These are phyloP conservation scores for Ophiostoma quercus DNA, from an alignment of 2,329 filamentous ascomycete species.

Conservation along the genomic window DNA sequence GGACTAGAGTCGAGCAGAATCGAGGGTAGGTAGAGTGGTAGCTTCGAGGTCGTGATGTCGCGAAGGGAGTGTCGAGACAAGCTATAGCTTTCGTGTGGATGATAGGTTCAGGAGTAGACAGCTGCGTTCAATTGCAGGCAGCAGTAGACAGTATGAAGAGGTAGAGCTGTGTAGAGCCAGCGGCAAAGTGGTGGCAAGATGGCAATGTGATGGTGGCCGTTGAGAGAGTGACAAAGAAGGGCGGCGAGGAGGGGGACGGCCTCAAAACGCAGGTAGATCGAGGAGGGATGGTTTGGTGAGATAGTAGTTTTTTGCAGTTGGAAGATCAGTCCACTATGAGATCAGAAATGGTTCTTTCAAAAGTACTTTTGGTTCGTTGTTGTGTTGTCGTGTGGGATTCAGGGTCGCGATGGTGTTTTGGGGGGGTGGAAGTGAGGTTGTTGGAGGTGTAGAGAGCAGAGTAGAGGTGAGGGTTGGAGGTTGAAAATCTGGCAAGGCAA, in stretches of 20 bases:
- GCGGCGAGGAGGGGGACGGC: not conserved
- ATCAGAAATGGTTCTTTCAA: not conserved
- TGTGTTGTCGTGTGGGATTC: not conserved
- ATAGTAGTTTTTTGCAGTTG: not conserved
- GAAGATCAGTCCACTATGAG: not conserved
- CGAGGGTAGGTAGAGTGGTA: not conserved
- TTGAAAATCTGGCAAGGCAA: slow-evolving; percentile 10
- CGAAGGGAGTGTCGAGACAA: not conserved
- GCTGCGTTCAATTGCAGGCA: not conserved
- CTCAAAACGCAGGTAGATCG: slow-evolving; percentile 6
- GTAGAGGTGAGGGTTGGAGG: not conserved
- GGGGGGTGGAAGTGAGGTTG: slow-evolving; percentile 5
- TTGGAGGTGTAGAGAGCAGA: not conserved
- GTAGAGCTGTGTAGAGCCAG: not conserved
- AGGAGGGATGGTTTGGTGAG: not conserved
- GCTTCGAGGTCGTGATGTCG: not conserved
- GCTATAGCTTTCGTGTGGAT: not conserved
- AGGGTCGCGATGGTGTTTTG: not conserved
- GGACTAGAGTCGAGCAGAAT: not conserved
- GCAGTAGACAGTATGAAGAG: not conserved
- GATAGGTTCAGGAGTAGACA: not conserved
- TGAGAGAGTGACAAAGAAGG: not conserved
- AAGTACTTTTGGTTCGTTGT: not conserved
- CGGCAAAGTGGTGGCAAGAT: not conserved
- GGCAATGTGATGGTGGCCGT: not conserved